Evolutionary conservation across 306 rosid genomes (phyloP), one percentile per base, ranked within the genome.

Genomic region (Ziziphus jujuba): DNA sequence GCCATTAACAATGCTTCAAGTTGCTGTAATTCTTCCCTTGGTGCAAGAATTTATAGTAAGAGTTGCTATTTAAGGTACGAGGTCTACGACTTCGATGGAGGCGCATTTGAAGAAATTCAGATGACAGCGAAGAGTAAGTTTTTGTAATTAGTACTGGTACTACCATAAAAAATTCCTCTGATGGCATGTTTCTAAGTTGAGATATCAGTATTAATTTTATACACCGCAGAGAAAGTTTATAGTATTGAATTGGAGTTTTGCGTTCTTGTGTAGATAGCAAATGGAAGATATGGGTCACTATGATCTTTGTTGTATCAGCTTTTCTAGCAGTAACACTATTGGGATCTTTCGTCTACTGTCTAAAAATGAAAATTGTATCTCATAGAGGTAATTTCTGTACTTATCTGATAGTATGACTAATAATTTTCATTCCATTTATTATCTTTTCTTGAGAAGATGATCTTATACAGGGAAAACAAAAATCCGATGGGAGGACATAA

Each of bases 1-100:
- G 89, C 91, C 64, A 85, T 60, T 0, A 35, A 45, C 9, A 70
- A 77, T 31, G 60, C 79, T 67, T 81, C 77, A 9, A 57, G 24
- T 25, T 60, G 67, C 28, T 85, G 81, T 48, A 69, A 72, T 73
- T 69, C 61, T 54, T 75, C 79, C 12, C 48, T 75, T 17, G 95
- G 91, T 5, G 89, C 84, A 5, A 67, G 95, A 72, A 78, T 85
- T 67, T 9, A 79, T 50, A 81, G 91, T 34, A 80, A 75, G 63
- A 83, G 89, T 75, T 88, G 91, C 63, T 88, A 9, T 57, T 70
- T 85, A 53, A 79, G 95, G 75, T 88, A 79, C 72, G 91, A 88
- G 50, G 45, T 79, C 5, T 88, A 88, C 57, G 6, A 68, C 1
- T 88, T 85, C 59, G 76, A 82, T 14, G 55, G 5, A 54, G 73